Evolutionary conservation across 345 rosid genomes (phyloP).

Genomic region (Anacardium occidentale): DNA sequence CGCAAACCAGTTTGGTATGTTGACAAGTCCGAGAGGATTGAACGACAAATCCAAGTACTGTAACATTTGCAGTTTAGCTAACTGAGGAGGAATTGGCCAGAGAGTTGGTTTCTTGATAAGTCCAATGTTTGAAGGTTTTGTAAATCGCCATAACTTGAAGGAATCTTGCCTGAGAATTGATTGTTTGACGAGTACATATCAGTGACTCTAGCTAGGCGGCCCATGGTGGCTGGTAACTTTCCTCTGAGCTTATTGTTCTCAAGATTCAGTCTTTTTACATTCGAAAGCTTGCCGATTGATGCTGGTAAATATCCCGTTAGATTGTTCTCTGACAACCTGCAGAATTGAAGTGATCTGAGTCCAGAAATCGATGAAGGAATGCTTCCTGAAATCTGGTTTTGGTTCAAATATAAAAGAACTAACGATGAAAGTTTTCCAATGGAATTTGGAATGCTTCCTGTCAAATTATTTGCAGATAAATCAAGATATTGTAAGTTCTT

Average conservation of each 20-base stretch:
- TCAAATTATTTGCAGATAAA: slow-evolving; percentile 43
- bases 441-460: slow-evolving; percentile 45
- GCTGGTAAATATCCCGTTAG: slow-evolving; percentile 47
- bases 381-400: slow-evolving; percentile 42
- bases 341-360: slow-evolving; percentile 45
- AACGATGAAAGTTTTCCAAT: slow-evolving; percentile 44
- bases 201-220: slow-evolving; percentile 45
- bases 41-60: slow-evolving; percentile 50
- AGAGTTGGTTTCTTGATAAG: slow-evolving; percentile 48
- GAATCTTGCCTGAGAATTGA: slow-evolving; percentile 43
- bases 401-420: slow-evolving; percentile 40
- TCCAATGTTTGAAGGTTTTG: slow-evolving; percentile 46
- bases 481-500: slow-evolving; percentile 43
- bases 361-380: slow-evolving; percentile 50
- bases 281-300: slow-evolving; percentile 50
- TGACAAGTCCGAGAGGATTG: slow-evolving; percentile 43
- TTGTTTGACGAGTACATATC: slow-evolving; percentile 55
- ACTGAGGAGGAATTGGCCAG: slow-evolving; percentile 36
- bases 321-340: slow-evolving; percentile 47
- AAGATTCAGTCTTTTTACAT: slow-evolving; percentile 47
- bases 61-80: slow-evolving; percentile 39
- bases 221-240: slow-evolving; percentile 42
- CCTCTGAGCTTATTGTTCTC: slow-evolving; percentile 60
- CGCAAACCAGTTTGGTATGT: slow-evolving; percentile 42
- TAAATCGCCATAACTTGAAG: slow-evolving; percentile 47